Base-by-base conservation (phyloP, 148 eudicot species). In the Hydrangea macrophylla region DNA sequence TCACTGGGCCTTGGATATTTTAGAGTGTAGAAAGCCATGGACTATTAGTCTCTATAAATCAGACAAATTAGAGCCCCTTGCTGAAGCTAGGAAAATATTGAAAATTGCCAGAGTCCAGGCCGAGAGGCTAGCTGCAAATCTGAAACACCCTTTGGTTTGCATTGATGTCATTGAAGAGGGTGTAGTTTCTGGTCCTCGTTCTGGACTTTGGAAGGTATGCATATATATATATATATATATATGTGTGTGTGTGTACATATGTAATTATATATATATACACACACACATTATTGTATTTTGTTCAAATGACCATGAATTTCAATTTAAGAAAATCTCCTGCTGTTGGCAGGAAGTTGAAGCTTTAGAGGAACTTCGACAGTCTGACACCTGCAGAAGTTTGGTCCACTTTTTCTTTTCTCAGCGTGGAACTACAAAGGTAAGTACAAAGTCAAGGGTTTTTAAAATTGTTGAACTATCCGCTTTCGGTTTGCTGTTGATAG, bases 81-180 rank as follows among this genome's bases (percentile, higher is more conserved):
- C 84, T 33, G 94, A 88, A 76, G 94, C 97, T 53, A 81, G 83
- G 67, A 85, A 84, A 71, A 91, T 86, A 61, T 84, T 88, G 4
- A 88, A 88, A 63, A 78, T 83, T 77, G 94, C 88, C 10, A 69
- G 92, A 69, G 80, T 76, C 64, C 88, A 91, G 71, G 79, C 88
- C 53, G 84, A 75, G 40, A 85, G 79, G 69, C 83, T 69, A 69
- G 88, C 90, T 77, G 90, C 94, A 32, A 91, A 91, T 74, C 81
- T 91, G 66, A 75, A 69, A 53, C 97, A 91, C 50, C 97, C 89
- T 28, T 69, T 78, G 67, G 76, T 82, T 82, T 91, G 92, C 80
- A 83, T 88, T 71, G 95, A 91, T 80, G 90, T 80, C 60, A 73
- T 91, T 70, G 94, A 91, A 77, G 92, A 91, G 81, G 97, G 97